A percentile compares a stretch with the other conserved stretches of the same genome.
These are phyloP conservation scores for Fragaria vesca DNA, from an alignment of 306 rosid species.

Conservation along the genomic window DNA sequence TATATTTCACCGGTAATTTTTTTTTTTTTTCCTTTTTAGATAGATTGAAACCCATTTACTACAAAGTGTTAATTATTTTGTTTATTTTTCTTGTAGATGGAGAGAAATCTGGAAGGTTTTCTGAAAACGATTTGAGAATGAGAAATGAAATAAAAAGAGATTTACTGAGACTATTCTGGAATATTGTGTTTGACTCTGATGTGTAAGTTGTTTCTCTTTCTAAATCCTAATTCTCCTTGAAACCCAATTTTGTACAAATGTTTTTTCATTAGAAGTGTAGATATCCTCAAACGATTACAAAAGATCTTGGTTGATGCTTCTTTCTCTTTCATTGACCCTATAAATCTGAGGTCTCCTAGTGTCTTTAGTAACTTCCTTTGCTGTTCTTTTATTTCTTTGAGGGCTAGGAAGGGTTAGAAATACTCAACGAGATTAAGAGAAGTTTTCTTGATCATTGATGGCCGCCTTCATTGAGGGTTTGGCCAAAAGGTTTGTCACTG, in stretches of 20 bases:
- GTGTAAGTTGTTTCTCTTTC: neutral
- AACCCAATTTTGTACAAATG: neutral
- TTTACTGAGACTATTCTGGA: neutral
- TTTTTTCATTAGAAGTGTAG: neutral
- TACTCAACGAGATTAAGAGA: neutral
- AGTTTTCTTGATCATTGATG: neutral
- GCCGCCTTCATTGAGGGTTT: neutral
- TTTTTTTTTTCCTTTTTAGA: neutral
- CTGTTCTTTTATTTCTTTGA: neutral
- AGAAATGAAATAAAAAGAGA: constrained; percentile 5
- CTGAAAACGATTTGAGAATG: neutral
- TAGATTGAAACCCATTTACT: neutral
- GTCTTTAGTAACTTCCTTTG: neutral
- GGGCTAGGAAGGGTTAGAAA: too few relatives aligned
- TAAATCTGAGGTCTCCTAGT: neutral
- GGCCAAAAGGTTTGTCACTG: neutral
- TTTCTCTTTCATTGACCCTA: neutral
- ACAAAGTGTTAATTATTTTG: neutral
- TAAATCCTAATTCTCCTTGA: neutral
- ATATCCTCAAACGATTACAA: neutral
- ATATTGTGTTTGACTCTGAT: neutral
- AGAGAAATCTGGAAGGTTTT: constrained; percentile 7
- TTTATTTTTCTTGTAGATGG: neutral
- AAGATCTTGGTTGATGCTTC: neutral
- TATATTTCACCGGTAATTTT: neutral